Base-by-base conservation (phyloP, 169 alveolate species). In the Babesia bovis region DNA sequence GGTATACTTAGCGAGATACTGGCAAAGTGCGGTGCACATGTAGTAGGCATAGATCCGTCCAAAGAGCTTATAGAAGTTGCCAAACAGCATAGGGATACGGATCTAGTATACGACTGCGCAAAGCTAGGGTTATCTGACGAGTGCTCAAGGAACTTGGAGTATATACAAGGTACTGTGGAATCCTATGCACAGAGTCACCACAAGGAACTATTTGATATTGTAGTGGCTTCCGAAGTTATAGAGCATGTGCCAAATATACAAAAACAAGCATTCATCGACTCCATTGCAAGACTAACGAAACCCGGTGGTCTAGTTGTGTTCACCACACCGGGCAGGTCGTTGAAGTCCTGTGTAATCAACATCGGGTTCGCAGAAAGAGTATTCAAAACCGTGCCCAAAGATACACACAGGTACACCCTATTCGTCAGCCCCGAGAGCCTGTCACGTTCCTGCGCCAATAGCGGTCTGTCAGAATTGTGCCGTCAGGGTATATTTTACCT, bases 1-100 rank as follows among this genome's bases (percentile, higher is more conserved):
- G 96, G 96, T 9, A 67, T 92, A 19, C 72, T 92, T 12, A 65
- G 92, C n/a, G 96, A 92, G 73, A 52, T 89, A 17, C 57, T 92
- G 65, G 95, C 91, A 21, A 78, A 90, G 70, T 59, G 81, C 61
- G 95, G 95, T 23, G 90, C 85, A 17, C 61, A 55, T 4, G 94
- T 91, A 4, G 42, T 77, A 1, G 96, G 95, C 30, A 85, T 92
- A 21, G 96, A 92, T 49, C 79, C 82, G 10, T 60, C 57, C 56
- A 41, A 63, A 17, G 55, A 71, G 21, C 82, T 71, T 4, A 81
- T 81, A 4, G 41, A 40, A 12, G 73, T 65, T 13, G 88, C 88
- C 2, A 60, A 70, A 35, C 25, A 45, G 0, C 88, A 71, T 52
- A 44, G 42, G 19, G 44, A 45, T 36, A 33, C 60, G n/a, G 61